These are phyloP conservation scores for Penicillium coffeae DNA, from an alignment of 495 filamentous ascomycete species.

Conservation along the genomic window DNA sequence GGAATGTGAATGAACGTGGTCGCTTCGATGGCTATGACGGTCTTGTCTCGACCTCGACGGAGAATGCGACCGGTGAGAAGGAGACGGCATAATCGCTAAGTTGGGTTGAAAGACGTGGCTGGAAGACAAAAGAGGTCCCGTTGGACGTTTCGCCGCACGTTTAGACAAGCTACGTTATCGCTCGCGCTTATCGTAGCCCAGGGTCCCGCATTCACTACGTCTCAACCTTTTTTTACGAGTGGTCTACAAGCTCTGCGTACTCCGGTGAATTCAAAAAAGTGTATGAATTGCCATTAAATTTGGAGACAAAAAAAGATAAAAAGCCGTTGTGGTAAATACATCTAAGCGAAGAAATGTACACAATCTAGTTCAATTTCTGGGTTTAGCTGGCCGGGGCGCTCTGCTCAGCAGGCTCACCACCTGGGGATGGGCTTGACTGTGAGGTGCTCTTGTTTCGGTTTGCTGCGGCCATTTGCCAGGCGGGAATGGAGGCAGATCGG, in stretches of 20 bases:
- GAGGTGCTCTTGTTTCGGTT: constrained; percentile 51
- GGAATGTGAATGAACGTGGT: constrained; percentile 16
- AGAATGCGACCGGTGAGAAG: constrained; percentile 9
- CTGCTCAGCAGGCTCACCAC: constrained; percentile 24
- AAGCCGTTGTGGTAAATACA: constrained; percentile 24
- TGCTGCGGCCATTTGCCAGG: constrained; percentile 82
- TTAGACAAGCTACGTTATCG: neutral
- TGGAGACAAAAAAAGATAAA: constrained; percentile 7
- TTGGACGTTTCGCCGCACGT: neutral
- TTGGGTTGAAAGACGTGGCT: neutral
- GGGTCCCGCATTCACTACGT: neutral
- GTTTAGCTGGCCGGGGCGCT: constrained; percentile 30
- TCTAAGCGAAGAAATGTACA: constrained; percentile 25
- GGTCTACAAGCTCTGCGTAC: neutral
- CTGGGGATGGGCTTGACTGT: constrained; percentile 22
- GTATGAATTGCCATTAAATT: no score
- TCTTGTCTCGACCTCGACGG: constrained; percentile 8
- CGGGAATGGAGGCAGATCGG: constrained; percentile 71
- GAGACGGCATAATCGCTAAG: constrained; percentile 20
- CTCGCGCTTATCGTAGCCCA: constrained; percentile 8
- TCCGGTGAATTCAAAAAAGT: no score
- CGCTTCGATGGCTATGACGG: constrained; percentile 23
- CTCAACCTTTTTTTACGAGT: neutral
- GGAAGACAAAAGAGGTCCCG: neutral
- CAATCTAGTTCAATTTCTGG: neutral